Evolutionary conservation across 1,139 yeast species (phyloP).

Genomic region (Kodamaea alishanica): DNA sequence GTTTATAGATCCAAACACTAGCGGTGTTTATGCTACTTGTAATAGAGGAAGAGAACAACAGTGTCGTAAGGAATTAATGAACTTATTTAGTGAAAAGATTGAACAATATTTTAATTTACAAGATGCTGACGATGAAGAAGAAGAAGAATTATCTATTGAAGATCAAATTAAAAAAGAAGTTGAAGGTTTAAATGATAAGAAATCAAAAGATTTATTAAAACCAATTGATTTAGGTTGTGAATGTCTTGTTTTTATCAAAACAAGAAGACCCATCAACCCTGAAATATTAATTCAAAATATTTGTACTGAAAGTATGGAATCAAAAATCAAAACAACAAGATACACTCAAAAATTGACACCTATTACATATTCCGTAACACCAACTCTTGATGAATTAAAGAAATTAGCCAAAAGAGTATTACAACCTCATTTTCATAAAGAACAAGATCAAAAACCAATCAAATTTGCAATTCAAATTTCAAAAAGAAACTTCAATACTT

Average conservation of each 20-base stretch:
- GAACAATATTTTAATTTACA: slow-evolving; percentile 49
- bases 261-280: slow-evolving; percentile 75
- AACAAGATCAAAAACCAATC: slow-evolving; percentile 42
- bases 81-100: slow-evolving; percentile 53
- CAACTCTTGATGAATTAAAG: slow-evolving; percentile 63
- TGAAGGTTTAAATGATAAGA: slow-evolving; percentile 47
- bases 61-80: slow-evolving; percentile 69
- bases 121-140: slow-evolving; percentile 28
- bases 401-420: slow-evolving; percentile 56
- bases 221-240: slow-evolving; percentile 76
- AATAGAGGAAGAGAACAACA: slow-evolving; percentile 70
- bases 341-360: slow-evolving; percentile 82
- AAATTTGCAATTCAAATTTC: slow-evolving; percentile 82
- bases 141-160: slow-evolving; percentile 56
- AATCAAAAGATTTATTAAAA: slow-evolving; percentile 46
- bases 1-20: slow-evolving; percentile 71
- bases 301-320: slow-evolving; percentile 56
- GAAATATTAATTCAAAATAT: slow-evolving; percentile 61
- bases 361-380: slow-evolving; percentile 68
- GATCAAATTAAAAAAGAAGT: slow-evolving; percentile 72
- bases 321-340: slow-evolving; percentile 56
- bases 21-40: slow-evolving; percentile 86
- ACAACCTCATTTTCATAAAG: slow-evolving; percentile 64
- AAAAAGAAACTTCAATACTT: slow-evolving; percentile 70
- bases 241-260: slow-evolving; percentile 79